A percentile compares a stretch with the other conserved stretches of the same genome.
Conservation (phyloP, 768 basidiomycete species). For the Pleurotus giganteus region DNA sequence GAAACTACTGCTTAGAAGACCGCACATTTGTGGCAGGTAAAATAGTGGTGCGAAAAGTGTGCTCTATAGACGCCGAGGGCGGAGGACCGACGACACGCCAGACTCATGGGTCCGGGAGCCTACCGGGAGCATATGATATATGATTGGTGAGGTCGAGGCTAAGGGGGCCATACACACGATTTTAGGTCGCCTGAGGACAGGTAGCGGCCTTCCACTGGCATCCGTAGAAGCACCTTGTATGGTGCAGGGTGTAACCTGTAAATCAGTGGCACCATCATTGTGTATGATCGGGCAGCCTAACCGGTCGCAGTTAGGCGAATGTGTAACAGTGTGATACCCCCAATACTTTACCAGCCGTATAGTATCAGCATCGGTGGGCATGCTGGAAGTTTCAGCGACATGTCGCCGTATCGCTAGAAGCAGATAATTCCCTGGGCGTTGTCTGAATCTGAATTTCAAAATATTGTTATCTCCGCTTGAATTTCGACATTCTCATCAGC, state of each 20-base stretch:
- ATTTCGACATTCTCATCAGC: neutral
- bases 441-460: neutral
- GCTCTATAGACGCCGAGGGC: no score
- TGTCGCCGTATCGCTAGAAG: neutral
- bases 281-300: neutral
- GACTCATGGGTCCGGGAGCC: no score
- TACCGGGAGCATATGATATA: neutral
- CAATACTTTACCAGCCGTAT: no score
- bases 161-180: neutral
- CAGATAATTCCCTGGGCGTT: neutral
- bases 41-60: neutral
- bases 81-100: no score
- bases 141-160: neutral
- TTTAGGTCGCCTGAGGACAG: neutral
- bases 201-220: neutral
- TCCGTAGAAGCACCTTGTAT: neutral
- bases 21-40: neutral
- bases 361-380: neutral
- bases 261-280: neutral
- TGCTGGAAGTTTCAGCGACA: neutral
- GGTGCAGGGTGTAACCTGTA: neutral
- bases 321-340: neutral
- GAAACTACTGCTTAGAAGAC: neutral
- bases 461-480: neutral
- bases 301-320: neutral